Conservation (phyloP, 805 yeast genomes). For the Brettanomyces sp. region DNA sequence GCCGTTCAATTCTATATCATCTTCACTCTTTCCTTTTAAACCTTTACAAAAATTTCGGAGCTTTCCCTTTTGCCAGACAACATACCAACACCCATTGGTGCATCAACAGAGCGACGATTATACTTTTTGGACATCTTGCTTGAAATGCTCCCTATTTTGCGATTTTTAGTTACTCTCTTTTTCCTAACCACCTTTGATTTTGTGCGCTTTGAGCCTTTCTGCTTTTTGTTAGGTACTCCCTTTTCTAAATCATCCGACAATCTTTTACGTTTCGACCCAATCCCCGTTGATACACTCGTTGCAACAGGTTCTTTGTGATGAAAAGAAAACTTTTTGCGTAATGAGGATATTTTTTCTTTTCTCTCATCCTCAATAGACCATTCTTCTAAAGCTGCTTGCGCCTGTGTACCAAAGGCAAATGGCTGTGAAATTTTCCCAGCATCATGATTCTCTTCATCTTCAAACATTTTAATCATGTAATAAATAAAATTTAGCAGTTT, state of each 20-base stretch:
- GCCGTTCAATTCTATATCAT: not conserved
- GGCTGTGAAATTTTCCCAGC: not conserved
- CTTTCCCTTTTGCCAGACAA: conserved; percentile 1
- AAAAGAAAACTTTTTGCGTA: not conserved
- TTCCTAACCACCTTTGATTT: not conserved
- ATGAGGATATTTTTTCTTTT: not conserved
- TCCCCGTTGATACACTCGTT: not conserved
- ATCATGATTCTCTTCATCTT: too few relatives aligned
- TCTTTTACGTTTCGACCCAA: not conserved
- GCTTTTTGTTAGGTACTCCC: not conserved
- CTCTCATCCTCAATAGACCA: not conserved
- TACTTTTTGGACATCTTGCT: conserved; percentile 4
- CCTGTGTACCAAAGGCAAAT: conserved; percentile 9
- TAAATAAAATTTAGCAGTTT: too few relatives aligned
- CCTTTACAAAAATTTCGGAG: not conserved
- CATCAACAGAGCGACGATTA: not conserved
- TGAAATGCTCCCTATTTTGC: conserved; percentile 3
- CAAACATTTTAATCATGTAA: too few relatives aligned
- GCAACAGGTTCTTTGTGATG: not conserved
- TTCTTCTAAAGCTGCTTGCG: conserved; percentile 9
- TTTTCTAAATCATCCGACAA: not conserved
- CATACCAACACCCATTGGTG: not conserved
- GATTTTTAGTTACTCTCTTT: not conserved
- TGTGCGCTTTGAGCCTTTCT: not conserved
- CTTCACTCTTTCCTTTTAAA: not conserved